Conservation (phyloP, 1,139 yeast species). For the Spencermartinsiella ligniputridi region DNA sequence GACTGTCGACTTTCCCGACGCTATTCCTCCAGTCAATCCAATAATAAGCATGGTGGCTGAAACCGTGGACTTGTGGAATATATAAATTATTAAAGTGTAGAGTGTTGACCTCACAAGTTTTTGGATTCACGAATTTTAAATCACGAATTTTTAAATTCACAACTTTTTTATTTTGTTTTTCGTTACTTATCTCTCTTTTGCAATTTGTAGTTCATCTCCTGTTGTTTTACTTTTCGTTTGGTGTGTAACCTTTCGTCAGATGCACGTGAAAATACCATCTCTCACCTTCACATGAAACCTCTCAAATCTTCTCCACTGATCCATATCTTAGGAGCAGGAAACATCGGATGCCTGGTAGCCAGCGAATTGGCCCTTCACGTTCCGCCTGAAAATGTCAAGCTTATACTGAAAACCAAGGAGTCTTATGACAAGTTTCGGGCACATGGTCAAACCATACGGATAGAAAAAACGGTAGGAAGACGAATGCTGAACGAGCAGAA, state of each 20-base stretch:
- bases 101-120: no score
- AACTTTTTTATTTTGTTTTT: no score
- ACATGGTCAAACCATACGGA: conserved; percentile 36
- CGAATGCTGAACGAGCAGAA: conserved; percentile 14
- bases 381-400: conserved; percentile 38
- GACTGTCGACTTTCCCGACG: conserved; percentile 92
- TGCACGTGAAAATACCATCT: no score
- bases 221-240: no score
- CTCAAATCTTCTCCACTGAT: conserved; percentile 11
- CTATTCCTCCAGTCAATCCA: conserved; percentile 95
- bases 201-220: no score
- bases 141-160: no score
- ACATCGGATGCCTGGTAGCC: conserved; percentile 37
- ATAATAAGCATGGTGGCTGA: conserved; percentile 75
- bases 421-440: conserved; percentile 40
- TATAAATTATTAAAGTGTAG: no score
- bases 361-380: conserved; percentile 32
- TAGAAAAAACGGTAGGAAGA: conserved; percentile 13
- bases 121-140: no score
- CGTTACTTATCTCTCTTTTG: no score
- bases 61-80: no score
- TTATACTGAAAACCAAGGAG: conserved; percentile 40
- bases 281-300: neutral
- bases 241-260: no score
- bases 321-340: conserved; percentile 38